Evolutionary conservation across 73 alveolate species (phyloP), one percentile per base, ranked within the genome.

Genomic region (Urostyla sp.): DNA sequence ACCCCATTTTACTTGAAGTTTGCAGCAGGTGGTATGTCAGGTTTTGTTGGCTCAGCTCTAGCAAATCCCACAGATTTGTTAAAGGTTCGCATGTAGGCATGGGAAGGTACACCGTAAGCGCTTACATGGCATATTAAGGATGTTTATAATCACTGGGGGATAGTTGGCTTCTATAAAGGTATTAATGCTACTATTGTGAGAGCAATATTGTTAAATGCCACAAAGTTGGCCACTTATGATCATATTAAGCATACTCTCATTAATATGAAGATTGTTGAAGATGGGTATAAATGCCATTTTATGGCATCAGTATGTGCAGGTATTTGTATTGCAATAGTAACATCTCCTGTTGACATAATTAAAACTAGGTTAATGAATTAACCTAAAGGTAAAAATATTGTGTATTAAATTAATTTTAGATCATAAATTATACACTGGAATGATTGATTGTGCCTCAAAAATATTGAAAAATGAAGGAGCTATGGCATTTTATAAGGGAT

Each of bases 1-100:
- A 89, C 95, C 32, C 89, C 95, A 11, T 55, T 92, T 8, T 90
- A 87, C 75, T 69, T 69, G 11, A 92, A 85, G 72, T 45, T 92
- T 31, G 57, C 90, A 52, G 63, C 94, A n/a, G 91, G 89, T 24
- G 75, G 78, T 24, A 31, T 53, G 78, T 48, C 91, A 46, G 96
- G 96, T 16, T 67, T 74, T 4, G 58, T 80, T 0, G 92, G 94
- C 37, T 57, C 96, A 27, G 35, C 75, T 20, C 36, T 87, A 20
- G 86, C 90, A 20, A 90, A 67, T 40, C 96, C 96, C 0, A 45
- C 85, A 15, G 96, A 90, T 72, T 26, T 90, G 45, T 49, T 90
- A 36, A 90, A 90, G 74, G 88, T 90, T 0, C 75, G 96, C 24
- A 90, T 90, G 96, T 90, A 90, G 50, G 96, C 92, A n/a, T 56